These are phyloP conservation scores for Nigrospora sphaerica DNA, from an alignment of 2,329 filamentous ascomycete species.

Conservation along the genomic window DNA sequence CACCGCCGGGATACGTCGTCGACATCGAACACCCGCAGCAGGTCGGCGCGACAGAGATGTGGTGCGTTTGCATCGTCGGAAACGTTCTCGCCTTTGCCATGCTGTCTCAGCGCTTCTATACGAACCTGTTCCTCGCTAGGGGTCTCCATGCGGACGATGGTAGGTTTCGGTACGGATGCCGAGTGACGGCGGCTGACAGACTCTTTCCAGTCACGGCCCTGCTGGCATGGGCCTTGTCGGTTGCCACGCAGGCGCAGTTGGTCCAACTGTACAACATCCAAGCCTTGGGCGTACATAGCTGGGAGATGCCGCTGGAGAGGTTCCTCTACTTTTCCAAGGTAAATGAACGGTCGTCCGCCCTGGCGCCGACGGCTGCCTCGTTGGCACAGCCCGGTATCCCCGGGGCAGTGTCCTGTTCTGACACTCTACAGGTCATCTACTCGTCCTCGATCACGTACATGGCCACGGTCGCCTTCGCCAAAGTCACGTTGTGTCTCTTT, in stretches of 20 bases:
- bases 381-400: background rate
- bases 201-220: background rate
- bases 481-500: conserved; percentile 29
- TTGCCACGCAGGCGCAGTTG: conserved; percentile 1
- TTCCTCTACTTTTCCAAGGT: conserved; percentile 6
- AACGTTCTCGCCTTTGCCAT: conserved; percentile 6
- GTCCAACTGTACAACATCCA: conserved; percentile 2
- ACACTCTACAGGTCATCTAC: conserved; percentile 4
- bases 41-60: conserved; percentile 1
- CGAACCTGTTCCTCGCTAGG: conserved; percentile 4
- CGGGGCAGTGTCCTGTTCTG: too few species aligned
- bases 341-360: background rate
- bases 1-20: conserved; percentile 5
- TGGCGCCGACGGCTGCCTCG: background rate
- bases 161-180: background rate
- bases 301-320: conserved; percentile 8
- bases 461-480: conserved; percentile 26
- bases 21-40: conserved; percentile 7
- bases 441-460: conserved; percentile 20
- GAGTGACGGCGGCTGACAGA: conserved; percentile 2
- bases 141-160: conserved; percentile 7
- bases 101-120: conserved; percentile 8
- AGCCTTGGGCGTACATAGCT: conserved; percentile 7
- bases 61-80: conserved; percentile 4
- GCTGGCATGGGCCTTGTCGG: conserved; percentile 1